Evolutionary conservation across 495 filamentous ascomycete genomes (phyloP).

Genomic region (Hyaloscypha finlandica): DNA sequence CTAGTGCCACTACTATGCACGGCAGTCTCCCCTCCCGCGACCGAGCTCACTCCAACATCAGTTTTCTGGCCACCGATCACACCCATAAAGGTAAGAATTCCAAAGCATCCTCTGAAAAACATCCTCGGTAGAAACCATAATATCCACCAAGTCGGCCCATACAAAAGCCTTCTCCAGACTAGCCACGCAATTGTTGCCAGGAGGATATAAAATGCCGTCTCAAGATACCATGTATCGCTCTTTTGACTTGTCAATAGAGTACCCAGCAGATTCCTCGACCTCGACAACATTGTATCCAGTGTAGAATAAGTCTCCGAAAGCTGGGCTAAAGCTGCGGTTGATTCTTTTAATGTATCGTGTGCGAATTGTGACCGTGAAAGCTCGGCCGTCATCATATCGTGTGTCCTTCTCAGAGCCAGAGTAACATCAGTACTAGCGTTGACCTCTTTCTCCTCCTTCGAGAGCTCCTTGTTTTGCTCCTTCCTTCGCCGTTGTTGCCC

Average conservation of each 20-base stretch:
- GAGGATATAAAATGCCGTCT: constrained; percentile 82
- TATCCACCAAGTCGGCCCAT: constrained; percentile 89
- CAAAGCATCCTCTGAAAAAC: constrained; percentile 47
- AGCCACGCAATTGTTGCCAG: constrained; percentile 79
- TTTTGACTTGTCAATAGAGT: constrained; percentile 85
- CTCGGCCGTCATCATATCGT: constrained; percentile 79
- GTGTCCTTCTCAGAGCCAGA: constrained; percentile 76
- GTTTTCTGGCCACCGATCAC: constrained; percentile 39
- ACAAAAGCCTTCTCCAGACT: constrained; percentile 77
- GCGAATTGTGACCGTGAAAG: constrained; percentile 85
- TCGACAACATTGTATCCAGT: constrained; percentile 73
- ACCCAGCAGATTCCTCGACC: constrained; percentile 70
- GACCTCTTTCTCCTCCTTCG: constrained; percentile 64
- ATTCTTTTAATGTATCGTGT: constrained; percentile 79
- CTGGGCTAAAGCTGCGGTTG: constrained; percentile 75
- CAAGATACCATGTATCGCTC: constrained; percentile 95
- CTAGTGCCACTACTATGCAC: constrained; percentile 50
- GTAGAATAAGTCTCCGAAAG: constrained; percentile 77
- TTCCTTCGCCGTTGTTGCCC: constrained; percentile 35
- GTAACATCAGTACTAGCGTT: constrained; percentile 84
- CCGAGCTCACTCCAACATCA: constrained; percentile 34
- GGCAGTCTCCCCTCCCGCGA: constrained; percentile 33
- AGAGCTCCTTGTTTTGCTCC: constrained; percentile 33
- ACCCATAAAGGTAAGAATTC: constrained; percentile 43
- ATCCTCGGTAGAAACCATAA: constrained; percentile 76